Evolutionary conservation across 192 early-diverging fungal genomes (phyloP), one percentile per base, ranked within the genome.

Genomic region (Entomortierella chlamydospora): DNA sequence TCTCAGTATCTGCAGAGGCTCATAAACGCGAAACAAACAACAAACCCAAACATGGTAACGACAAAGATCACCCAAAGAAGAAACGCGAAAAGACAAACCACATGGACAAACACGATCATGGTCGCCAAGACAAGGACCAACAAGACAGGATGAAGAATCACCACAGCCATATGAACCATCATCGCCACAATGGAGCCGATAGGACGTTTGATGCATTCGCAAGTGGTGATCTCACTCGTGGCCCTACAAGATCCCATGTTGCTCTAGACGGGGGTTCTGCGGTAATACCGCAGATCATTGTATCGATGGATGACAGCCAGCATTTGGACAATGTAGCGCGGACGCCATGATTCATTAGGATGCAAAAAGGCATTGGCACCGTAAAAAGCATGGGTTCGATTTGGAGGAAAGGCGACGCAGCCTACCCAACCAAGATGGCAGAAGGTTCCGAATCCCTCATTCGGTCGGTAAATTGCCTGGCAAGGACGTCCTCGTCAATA

Each of bases 261-360:
- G 67, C 52, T 78, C 73, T 9, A 57, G 59, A 15, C 69, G 73
- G 66, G 73, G 66, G 17, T 78, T 37, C 29, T 78, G 67, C 52
- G 73, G 73, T 8, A 52, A 25, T 28, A 56, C 52, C 2, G 39
- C 23, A 0, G 49, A 34, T 17, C 64, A 78, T 23, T 78, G 73
- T 59, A 49, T 22, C 0, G 25, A 39, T 0, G 67, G 73, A 17
- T 78, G 73, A 15, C 73, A 64, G 41, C 4, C 2, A 13, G 54
- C 53, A 6, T 78, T 60, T 29, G 73, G 73, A 8, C 33, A 33
- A 7, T 78, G 73, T n/a, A 29, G 60, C 18, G n/a, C 8, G 5
- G 6, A 30, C 1, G 39, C 42, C 5, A 54, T 56, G 7, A 56
- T 37, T 28, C 12, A 28, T 8, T 11, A 67, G 23, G 37, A 57